Evolutionary conservation across 331 rosid species (phyloP), one percentile per base, ranked within the genome.

Genomic region (Pyracantha coccinea): DNA sequence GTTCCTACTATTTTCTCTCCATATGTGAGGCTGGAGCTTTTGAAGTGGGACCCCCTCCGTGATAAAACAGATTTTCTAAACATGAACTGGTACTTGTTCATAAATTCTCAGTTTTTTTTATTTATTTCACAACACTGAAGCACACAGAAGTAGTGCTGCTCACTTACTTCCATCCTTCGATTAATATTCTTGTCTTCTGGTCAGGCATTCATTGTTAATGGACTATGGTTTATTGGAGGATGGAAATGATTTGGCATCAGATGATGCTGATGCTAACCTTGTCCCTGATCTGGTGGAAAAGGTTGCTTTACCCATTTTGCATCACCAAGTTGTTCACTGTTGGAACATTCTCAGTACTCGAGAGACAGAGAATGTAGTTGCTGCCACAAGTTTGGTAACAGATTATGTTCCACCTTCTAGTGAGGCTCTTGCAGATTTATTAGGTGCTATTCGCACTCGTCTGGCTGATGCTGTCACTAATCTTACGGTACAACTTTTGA

Each of bases 21-120:
- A 12, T 94, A 91, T 69, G 93, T 92, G 67, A 88, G 97, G 77
- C 85, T 94, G 85, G 99, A 94, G 82, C 97, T 94, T 23, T 79
- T 94, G 88, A 90, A 90, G 82, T 94, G 98, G 98, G 96, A 94
- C 72, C 96, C 98, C 57, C 98, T 94, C 19, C 92, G 31, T 71
- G 92, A 85, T 85, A 92, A 85, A 77, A 77, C 87, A 78, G 97
- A 87, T 77, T 89, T 94, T 85, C 83, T 86, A 62, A 88, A 88
- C 68, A 94, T 92, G 97, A 87, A 83, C 76, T 94, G 99, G 99
- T 94, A 90, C 50, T 55, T 72, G 82, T 38, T 59, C 73, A 66
- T 72, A 77, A 72, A 61, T 44, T 44, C 50, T 44, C 50, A 44
- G 50, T 44, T n/a, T 71, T n/a, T 71, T 41, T 69, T n/a, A 35